phyloP scores from a whole-genome alignment of 768 basidiomycete species.

The Hortiboletus campestris region DNA sequence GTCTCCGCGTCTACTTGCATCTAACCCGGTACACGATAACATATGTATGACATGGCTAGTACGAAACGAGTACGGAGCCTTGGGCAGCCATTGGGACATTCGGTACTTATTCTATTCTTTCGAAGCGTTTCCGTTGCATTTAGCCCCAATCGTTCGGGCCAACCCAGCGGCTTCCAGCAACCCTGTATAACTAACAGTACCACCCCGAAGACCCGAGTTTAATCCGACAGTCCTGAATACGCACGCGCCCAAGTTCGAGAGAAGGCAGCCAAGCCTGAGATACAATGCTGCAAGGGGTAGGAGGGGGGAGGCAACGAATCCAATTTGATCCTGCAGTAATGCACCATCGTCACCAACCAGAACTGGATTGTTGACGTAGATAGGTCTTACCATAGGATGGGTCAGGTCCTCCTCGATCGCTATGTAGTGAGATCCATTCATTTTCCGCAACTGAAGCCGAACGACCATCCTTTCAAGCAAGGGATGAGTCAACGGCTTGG shows the following conservation, averaged over 20 bases:
- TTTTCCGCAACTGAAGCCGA: conserved; percentile 50
- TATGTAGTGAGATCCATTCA: conserved; percentile 43
- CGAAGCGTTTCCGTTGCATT: conserved; percentile 7
- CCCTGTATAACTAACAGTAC: conserved; percentile 14
- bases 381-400: conserved; percentile 44
- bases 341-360: background rate
- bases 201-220: conserved; percentile 21
- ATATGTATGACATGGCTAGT: background rate
- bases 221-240: conserved; percentile 19
- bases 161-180: conserved; percentile 24
- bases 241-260: conserved; percentile 26
- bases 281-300: conserved; percentile 12
- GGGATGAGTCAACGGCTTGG: background rate
- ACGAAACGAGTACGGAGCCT: too few relatives aligned
- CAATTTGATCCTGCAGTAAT: conserved; percentile 21
- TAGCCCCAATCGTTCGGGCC: background rate
- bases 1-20: background rate
- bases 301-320: conserved; percentile 21
- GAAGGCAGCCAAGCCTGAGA: conserved; percentile 20
- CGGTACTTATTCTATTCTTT: conserved; percentile 10
- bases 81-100: background rate
- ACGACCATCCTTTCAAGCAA: conserved; percentile 41
- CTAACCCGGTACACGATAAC: background rate
- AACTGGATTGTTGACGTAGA: background rate
- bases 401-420: conserved; percentile 58